Base-by-base conservation (phyloP, 1,139 yeast genomes). In the Candida sp. region DNA sequence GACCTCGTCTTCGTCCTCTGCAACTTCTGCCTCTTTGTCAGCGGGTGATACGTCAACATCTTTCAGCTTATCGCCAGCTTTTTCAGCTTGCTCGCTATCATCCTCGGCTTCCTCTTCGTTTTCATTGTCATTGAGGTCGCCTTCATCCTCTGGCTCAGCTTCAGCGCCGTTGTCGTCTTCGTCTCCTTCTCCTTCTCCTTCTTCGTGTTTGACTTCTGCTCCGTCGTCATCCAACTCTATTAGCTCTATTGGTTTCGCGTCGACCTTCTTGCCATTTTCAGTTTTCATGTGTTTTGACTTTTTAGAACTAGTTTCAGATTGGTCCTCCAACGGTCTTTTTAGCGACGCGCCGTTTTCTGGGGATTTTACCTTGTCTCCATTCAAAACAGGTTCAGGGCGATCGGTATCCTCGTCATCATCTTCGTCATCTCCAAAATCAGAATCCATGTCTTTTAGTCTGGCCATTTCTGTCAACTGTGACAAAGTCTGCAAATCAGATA, bases 401-500 rank as follows among this genome's bases (percentile, higher is more conserved):
- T 48, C 55, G 17, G 31, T 42, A 9, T 44, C 44, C 8, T 28
- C 44, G 22, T 42, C 44, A 27, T 40, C 50, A 7, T 49, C 49
- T 11, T 49, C 48, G 12, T 59, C 64, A 32, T 58, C 61, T 9
- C 58, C 63, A 31, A 52, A 56, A 34, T 59, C 55, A 7, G 72
- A 66, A 56, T 76, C 70, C 61, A 68, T 67, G 54, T 73, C 70
- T 65, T 72, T 60, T 68, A 73, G 60, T 64, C 81, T 66, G 9
- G 81, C 78, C 54, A 75, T 58, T 49, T 73, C 75, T 3, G 81
- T 76, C 51, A 77, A 65, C 49, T 72, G 67, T 3, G 77, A 70
- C 46, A 77, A 67, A 3, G 74, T 70, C 49, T 68, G 69, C 53
- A 77, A 68, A 55, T 77, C 81, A 55, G 76, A 72, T 4, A 61